Evolutionary conservation across 257 asterid genomes (phyloP).

Genomic region (Verbascum thapsus): DNA sequence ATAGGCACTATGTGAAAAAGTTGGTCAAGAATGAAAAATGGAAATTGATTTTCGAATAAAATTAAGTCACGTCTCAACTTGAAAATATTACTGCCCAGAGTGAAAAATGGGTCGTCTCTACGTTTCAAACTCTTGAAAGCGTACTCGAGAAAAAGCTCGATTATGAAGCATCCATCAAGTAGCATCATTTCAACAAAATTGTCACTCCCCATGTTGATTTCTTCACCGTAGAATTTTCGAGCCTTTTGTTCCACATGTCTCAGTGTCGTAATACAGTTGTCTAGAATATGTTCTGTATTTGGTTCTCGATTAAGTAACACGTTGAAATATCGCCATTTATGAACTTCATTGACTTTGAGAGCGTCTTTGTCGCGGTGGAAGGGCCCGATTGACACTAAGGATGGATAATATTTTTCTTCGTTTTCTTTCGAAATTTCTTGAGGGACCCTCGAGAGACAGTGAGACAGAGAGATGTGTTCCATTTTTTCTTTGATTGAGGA

Average conservation of each 20-base stretch:
- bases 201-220: constrained; percentile 36
- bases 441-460: constrained; percentile 39
- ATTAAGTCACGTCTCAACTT: constrained; percentile 47
- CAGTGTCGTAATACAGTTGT: constrained; percentile 42
- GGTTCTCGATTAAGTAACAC: constrained; percentile 40
- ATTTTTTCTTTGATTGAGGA: constrained; percentile 48
- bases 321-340: constrained; percentile 55
- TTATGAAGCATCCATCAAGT: constrained; percentile 53
- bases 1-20: constrained; percentile 45
- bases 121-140: constrained; percentile 43
- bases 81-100: constrained; percentile 17
- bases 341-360: constrained; percentile 36
- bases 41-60: constrained; percentile 55
- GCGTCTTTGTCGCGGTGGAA: constrained; percentile 36
- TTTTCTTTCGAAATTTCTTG: constrained; percentile 24
- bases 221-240: constrained; percentile 46
- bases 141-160: constrained; percentile 51
- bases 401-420: constrained; percentile 40
- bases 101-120: constrained; percentile 49
- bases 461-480: constrained; percentile 35
- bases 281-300: constrained; percentile 36
- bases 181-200: constrained; percentile 47
- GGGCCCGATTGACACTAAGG: constrained; percentile 57
- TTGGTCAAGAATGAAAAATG: constrained; percentile 49
- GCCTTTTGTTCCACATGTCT: constrained; percentile 41